Evolutionary conservation across 768 basidiomycete species (phyloP).

Genomic region (Leccinum subgranulosum): DNA sequence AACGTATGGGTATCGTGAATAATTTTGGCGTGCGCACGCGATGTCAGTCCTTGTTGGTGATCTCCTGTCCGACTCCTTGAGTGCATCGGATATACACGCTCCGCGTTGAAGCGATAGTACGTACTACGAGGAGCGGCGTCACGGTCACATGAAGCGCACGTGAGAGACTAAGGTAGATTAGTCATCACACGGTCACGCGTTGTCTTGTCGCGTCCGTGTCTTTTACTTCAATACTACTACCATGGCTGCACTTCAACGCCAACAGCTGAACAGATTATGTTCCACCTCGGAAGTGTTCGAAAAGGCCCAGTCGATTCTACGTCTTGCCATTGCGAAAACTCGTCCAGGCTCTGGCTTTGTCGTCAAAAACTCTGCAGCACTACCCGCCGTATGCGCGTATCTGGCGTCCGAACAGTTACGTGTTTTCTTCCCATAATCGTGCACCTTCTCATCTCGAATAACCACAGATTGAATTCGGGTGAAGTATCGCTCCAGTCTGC

Average conservation of each 20-base stretch:
- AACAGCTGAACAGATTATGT: neutral
- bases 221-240: neutral
- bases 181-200: neutral
- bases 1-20: slow-evolving; percentile 3
- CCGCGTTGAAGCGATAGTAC: no score
- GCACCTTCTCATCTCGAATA: neutral
- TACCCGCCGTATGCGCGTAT: slow-evolving; percentile 31
- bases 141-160: no score
- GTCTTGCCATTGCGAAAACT: slow-evolving; percentile 22
- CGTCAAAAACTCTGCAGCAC: slow-evolving; percentile 20
- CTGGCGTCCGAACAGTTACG: slow-evolving; percentile 32
- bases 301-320: slow-evolving; percentile 21
- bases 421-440: neutral
- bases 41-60: slow-evolving; percentile 1
- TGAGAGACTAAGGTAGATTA: no score
- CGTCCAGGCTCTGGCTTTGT: slow-evolving; percentile 28
- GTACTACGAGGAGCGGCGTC: no score
- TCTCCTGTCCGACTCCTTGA: neutral
- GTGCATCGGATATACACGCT: no score
- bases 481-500: slow-evolving; percentile 30
- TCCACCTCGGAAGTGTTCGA: slow-evolving; percentile 16
- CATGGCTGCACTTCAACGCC: neutral
- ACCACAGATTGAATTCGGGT: slow-evolving; percentile 22
- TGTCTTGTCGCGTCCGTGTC: neutral
- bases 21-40: slow-evolving; percentile 6